A percentile compares a stretch with the other conserved stretches of the same genome.
These are phyloP conservation scores for Clavispora carvajalis DNA, from an alignment of 805 yeast genomes.

Conservation along the genomic window DNA sequence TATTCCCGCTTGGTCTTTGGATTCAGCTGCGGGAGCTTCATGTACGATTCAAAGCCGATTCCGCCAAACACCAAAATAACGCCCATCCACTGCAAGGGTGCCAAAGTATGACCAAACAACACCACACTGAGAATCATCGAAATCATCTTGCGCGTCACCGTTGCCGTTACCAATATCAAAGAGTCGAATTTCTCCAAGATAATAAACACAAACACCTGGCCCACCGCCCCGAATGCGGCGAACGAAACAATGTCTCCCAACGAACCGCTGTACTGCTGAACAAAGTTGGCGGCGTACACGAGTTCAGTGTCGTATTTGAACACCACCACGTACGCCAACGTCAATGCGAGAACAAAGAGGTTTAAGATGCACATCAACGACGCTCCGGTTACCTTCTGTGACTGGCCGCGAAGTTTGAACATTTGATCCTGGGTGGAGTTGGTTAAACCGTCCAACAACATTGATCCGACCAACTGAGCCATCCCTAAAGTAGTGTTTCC, in stretches of 20 bases:
- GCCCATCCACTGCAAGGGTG: conserved; percentile 69
- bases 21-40: conserved; percentile 15
- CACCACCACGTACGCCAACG: conserved; percentile 43
- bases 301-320: conserved; percentile 44
- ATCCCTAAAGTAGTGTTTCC: conserved; percentile 54
- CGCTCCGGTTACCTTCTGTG: conserved; percentile 61
- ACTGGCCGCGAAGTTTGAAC: conserved; percentile 38
- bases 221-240: conserved; percentile 79
- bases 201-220: conserved; percentile 88
- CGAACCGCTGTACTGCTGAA: conserved; percentile 47
- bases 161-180: conserved; percentile 79
- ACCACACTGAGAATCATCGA: conserved; percentile 89
- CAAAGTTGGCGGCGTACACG: conserved; percentile 43
- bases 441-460: conserved; percentile 85
- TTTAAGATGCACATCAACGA: conserved; percentile 76
- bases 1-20: conserved; percentile 1
- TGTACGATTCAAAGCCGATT: conserved; percentile 68
- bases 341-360: conserved; percentile 39
- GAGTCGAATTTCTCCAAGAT: conserved; percentile 85
- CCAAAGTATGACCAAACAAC: conserved; percentile 75
- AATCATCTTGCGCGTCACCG: conserved; percentile 94
- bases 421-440: conserved; percentile 90
- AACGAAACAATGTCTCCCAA: conserved; percentile 57
- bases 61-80: conserved; percentile 79
- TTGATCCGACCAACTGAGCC: conserved; percentile 49